These are phyloP conservation scores for Leishmania aethiopica DNA, from an alignment of 208 protist genomes.

Conservation along the genomic window DNA sequence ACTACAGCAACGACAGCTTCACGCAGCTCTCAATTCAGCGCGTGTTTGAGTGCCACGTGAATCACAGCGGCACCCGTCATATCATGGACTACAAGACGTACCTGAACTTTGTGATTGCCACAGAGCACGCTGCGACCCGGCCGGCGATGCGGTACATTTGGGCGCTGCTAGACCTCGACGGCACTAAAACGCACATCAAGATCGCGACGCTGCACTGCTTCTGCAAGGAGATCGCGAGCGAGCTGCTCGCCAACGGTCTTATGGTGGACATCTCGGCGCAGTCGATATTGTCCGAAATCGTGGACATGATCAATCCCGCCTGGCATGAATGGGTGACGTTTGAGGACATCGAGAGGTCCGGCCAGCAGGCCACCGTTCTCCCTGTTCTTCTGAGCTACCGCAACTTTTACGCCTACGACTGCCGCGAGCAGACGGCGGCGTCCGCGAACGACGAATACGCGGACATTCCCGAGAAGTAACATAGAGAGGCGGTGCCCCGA, in stretches of 20 bases:
- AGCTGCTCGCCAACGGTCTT: slow-evolving; percentile 72
- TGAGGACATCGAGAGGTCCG: slow-evolving; percentile 75
- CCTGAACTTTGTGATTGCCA: slow-evolving; percentile 93
- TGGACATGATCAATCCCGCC: slow-evolving; percentile 92
- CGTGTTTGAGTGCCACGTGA: slow-evolving; percentile 90
- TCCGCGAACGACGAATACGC: slow-evolving; percentile 77
- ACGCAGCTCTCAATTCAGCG: slow-evolving; percentile 81
- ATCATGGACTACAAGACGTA: slow-evolving; percentile 94
- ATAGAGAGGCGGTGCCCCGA: background rate
- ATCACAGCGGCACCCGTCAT: slow-evolving; percentile 61
- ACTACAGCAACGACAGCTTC: slow-evolving; percentile 89
- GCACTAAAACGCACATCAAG: slow-evolving; percentile 59
- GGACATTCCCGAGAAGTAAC: slow-evolving; percentile 26
- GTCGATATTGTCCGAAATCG: slow-evolving; percentile 85
- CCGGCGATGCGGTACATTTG: slow-evolving; percentile 90
- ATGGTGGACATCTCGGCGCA: slow-evolving; percentile 83
- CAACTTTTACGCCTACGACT: slow-evolving; percentile 92
- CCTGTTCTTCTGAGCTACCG: slow-evolving; percentile 85
- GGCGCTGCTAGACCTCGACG: slow-evolving; percentile 80
- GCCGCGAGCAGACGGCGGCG: slow-evolving; percentile 84
- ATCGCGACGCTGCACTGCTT: slow-evolving; percentile 78
- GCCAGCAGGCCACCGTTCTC: slow-evolving; percentile 83
- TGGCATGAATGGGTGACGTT: slow-evolving; percentile 86
- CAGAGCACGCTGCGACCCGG: slow-evolving; percentile 80
- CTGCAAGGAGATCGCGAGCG: slow-evolving; percentile 81